phyloP scores from a whole-genome alignment of 306 rosid species.

The Prunus armeniaca region DNA sequence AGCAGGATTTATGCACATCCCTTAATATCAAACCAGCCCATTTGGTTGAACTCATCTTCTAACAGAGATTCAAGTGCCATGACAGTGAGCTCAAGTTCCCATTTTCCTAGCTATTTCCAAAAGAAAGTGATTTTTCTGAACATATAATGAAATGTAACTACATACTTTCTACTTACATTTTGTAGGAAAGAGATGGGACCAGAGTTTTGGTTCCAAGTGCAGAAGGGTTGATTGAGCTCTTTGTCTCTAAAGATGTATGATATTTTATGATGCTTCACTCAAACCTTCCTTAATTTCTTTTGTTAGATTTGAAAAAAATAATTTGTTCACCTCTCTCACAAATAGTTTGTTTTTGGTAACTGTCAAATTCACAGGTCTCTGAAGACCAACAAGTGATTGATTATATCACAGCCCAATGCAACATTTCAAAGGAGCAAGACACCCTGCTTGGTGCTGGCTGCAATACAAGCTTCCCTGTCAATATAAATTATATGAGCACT shows the following conservation, averaged over 20 bases:
- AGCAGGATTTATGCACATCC: slow-evolving; percentile 68
- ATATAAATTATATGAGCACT: slow-evolving; percentile 22
- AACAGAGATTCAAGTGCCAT: slow-evolving; percentile 34
- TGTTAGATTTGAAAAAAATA: neutral
- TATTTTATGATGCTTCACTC: neutral
- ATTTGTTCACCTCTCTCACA: neutral
- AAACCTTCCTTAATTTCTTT: neutral
- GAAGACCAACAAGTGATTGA: slow-evolving; percentile 73
- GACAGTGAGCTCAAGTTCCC: slow-evolving; percentile 39
- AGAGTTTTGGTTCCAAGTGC: slow-evolving; percentile 71
- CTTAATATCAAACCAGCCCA: slow-evolving; percentile 65
- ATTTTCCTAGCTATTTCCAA: neutral
- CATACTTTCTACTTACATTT: neutral
- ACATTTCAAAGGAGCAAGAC: slow-evolving; percentile 44
- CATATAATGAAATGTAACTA: neutral
- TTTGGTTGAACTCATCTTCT: slow-evolving; percentile 59
- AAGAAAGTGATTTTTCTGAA: neutral
- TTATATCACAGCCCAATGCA: slow-evolving; percentile 56
- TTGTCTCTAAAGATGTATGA: slow-evolving; percentile 64
- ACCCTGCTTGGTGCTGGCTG: slow-evolving; percentile 31
- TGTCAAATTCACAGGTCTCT: slow-evolving; percentile 45
- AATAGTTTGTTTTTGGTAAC: neutral
- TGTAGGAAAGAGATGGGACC: slow-evolving; percentile 74
- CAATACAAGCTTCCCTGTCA: slow-evolving; percentile 3
- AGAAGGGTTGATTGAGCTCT: slow-evolving; percentile 76